A percentile compares a stretch with the other conserved stretches of the same genome.
Conservation (phyloP, 1,139 yeast species). For the Nematodospora anomalae region DNA sequence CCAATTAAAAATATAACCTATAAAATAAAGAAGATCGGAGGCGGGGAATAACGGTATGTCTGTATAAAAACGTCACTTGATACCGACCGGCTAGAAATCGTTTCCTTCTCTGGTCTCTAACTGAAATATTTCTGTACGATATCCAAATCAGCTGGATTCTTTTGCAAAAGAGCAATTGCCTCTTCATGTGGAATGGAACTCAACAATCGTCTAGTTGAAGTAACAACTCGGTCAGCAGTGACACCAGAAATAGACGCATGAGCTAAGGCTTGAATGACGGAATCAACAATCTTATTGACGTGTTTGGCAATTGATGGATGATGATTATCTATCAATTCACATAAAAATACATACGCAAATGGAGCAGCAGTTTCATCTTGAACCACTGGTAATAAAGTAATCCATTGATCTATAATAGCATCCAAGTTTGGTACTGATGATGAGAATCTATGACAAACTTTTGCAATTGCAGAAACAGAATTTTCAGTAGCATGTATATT, state of each 20-base stretch:
- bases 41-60: too few species aligned
- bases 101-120: too few species aligned
- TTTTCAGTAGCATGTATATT: slow-evolving; percentile 87
- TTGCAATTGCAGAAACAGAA: slow-evolving; percentile 80
- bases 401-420: slow-evolving; percentile 71
- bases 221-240: slow-evolving; percentile 64
- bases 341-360: slow-evolving; percentile 75
- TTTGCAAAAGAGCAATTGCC: slow-evolving; percentile 63
- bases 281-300: slow-evolving; percentile 66
- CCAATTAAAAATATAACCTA: too few species aligned
- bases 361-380: slow-evolving; percentile 91
- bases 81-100: too few species aligned
- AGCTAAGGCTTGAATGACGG: slow-evolving; percentile 74
- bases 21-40: too few species aligned
- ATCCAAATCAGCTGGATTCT: slow-evolving; percentile 63
- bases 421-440: slow-evolving; percentile 60
- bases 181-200: slow-evolving; percentile 56
- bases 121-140: slow-evolving; percentile 50
- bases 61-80: too few species aligned
- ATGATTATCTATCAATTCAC: slow-evolving; percentile 67
- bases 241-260: slow-evolving; percentile 69
- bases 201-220: slow-evolving; percentile 55
- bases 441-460: slow-evolving; percentile 62
- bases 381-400: slow-evolving; percentile 74
- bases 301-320: slow-evolving; percentile 63